phyloP scores from a whole-genome alignment of 2,329 filamentous ascomycete species.

The Didymella arachidicola region DNA sequence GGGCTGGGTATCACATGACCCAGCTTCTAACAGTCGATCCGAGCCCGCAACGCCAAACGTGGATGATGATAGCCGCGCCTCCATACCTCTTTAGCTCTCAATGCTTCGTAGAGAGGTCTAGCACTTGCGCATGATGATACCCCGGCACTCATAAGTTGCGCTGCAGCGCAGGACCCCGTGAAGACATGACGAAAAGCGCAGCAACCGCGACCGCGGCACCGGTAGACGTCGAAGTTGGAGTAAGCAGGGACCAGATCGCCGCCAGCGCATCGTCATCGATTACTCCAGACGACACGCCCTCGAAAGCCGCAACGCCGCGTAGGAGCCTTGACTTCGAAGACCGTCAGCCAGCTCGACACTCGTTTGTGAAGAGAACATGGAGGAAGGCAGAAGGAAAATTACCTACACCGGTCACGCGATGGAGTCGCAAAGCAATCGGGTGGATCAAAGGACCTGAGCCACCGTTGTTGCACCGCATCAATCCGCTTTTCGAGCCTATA shows the following conservation, averaged over 20 bases:
- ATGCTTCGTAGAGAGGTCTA: not conserved
- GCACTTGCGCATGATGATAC: slow-evolving; percentile 11
- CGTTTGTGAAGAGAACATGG: slow-evolving; percentile 2
- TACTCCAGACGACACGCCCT: slow-evolving; percentile 9
- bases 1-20: too few relatives aligned
- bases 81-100: slow-evolving; percentile 6
- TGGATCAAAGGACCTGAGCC: slow-evolving; percentile 58
- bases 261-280: slow-evolving; percentile 10
- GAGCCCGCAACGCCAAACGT: slow-evolving; percentile 15
- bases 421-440: slow-evolving; percentile 37
- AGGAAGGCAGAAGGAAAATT: not conserved
- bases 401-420: slow-evolving; percentile 29
- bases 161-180: not conserved
- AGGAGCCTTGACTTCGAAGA: slow-evolving; percentile 11
- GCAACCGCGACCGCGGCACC: slow-evolving; percentile 14
- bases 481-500: slow-evolving; percentile 66
- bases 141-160: not conserved
- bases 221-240: slow-evolving; percentile 14
- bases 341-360: not conserved
- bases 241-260: slow-evolving; percentile 12
- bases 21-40: too few relatives aligned
- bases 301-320: slow-evolving; percentile 12
- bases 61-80: slow-evolving; percentile 12
- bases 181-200: slow-evolving; percentile 6
- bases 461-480: slow-evolving; percentile 53